A percentile compares a stretch with the other conserved stretches of the same genome.
Conservation (phyloP, 1,139 yeast genomes). For the Trichomonascaceae sp. region DNA sequence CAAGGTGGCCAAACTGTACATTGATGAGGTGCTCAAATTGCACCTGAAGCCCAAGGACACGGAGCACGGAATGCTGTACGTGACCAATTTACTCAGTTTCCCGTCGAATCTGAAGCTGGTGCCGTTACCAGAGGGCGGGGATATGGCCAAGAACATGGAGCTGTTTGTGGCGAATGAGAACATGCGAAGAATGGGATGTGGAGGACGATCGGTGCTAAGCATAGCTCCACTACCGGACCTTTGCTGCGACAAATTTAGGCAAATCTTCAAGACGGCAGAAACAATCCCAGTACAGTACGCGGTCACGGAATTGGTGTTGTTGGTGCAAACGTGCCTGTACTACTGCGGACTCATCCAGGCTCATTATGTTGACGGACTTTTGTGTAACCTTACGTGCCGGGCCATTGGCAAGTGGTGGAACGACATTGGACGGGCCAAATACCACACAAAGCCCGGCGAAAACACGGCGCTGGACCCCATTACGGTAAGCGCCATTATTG, state of each 20-base stretch:
- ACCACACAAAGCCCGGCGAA: constrained; percentile 16
- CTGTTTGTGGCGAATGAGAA: constrained; percentile 62
- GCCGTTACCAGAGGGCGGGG: constrained; percentile 57
- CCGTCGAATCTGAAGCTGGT: constrained; percentile 65
- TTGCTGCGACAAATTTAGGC: constrained; percentile 69
- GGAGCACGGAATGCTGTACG: constrained; percentile 48
- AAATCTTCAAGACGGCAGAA: constrained; percentile 48
- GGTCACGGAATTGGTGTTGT: constrained; percentile 56
- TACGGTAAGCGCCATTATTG: constrained; percentile 54
- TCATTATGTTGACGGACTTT: constrained; percentile 64
- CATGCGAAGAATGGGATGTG: constrained; percentile 64
- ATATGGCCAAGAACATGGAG: constrained; percentile 33
- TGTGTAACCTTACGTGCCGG: constrained; percentile 62
- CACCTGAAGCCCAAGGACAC: constrained; percentile 46
- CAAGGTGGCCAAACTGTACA: constrained; percentile 36
- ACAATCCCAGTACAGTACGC: constrained; percentile 49
- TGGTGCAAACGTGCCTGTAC: constrained; percentile 62
- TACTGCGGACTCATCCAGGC: constrained; percentile 68
- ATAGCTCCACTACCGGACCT: constrained; percentile 63
- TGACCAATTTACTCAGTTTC: constrained; percentile 67
- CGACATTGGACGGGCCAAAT: constrained; percentile 52
- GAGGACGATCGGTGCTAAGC: constrained; percentile 69
- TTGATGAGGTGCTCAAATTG: constrained; percentile 50
- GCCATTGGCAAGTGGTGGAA: constrained; percentile 80
- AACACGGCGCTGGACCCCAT: constrained; percentile 38